Percentiles rank a stretch among this genome's conserved stretches.
Conservation (phyloP, 73 alveolate genomes). For the Tetrahymena elliotti region DNA sequence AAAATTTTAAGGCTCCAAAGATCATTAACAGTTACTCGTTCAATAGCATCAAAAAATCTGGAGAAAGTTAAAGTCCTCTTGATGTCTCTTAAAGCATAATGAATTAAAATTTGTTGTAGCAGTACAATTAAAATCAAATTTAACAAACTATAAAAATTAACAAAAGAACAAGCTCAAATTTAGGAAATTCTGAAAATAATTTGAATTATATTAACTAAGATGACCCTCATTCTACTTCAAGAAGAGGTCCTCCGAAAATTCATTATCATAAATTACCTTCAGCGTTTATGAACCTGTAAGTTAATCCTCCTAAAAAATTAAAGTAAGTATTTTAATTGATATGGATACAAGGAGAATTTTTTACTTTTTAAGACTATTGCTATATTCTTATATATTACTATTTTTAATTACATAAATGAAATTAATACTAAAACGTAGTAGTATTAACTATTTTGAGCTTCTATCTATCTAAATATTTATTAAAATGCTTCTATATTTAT, state of each 20-base stretch:
- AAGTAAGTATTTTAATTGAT: not conserved
- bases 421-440: not conserved
- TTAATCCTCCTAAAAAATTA: not conserved
- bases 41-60: not conserved
- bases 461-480: too few relatives aligned
- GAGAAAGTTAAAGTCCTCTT: not conserved
- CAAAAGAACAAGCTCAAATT: not conserved
- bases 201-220: not conserved
- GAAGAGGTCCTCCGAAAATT: not conserved
- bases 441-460: too few relatives aligned
- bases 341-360: not conserved
- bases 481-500: too few relatives aligned
- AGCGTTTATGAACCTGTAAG: not conserved
- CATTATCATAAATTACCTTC: not conserved
- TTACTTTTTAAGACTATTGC: not conserved
- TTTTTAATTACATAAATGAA: too few relatives aligned
- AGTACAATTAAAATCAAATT: not conserved
- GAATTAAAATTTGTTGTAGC: not conserved
- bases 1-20: not conserved
- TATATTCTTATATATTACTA: too few relatives aligned
- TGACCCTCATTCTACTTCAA: not conserved
- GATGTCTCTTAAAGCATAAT: not conserved
- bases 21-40: not conserved
- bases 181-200: not conserved
- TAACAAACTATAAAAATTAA: not conserved